Conservation (phyloP, 768 basidiomycete species). For the Leccinum pellstonianum region DNA sequence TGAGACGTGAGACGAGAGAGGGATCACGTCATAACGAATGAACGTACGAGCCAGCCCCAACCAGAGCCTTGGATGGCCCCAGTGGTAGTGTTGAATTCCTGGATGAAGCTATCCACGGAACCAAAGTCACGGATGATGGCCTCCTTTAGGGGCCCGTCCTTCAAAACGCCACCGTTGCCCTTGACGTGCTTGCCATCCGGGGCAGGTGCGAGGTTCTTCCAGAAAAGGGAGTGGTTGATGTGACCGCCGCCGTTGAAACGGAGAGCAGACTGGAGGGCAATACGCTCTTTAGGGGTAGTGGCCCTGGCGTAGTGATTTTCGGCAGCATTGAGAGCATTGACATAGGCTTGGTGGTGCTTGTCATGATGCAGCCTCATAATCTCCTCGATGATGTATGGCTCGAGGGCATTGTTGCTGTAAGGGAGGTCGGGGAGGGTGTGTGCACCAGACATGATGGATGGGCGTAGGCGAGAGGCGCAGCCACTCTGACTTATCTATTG, state of each 20-base stretch:
- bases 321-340: constrained; percentile 67
- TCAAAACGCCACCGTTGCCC: constrained; percentile 61
- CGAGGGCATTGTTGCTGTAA: constrained; percentile 85
- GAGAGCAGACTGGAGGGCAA: constrained; percentile 27
- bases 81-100: constrained; percentile 83
- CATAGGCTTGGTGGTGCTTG: constrained; percentile 96
- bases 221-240: constrained; percentile 96
- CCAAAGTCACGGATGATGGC: constrained; percentile 70
- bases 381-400: constrained; percentile 85
- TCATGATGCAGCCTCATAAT: constrained; percentile 95
- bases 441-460: constrained; percentile 37
- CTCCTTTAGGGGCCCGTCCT: constrained; percentile 65
- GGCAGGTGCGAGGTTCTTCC: constrained; percentile 87
- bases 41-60: constrained; percentile 93
- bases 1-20: constrained; percentile 6
- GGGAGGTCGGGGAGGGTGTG: constrained; percentile 73
- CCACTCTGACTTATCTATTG: neutral
- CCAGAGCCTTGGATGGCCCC: constrained; percentile 90
- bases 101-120: constrained; percentile 67
- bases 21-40: neutral
- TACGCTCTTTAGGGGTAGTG: constrained; percentile 54
- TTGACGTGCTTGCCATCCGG: constrained; percentile 45
- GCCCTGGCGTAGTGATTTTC: constrained; percentile 75
- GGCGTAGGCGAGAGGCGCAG: neutral
- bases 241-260: constrained; percentile 43